Evolutionary conservation across 768 basidiomycete species (phyloP), one percentile per base, ranked within the genome.

Genomic region (Kwoniella newhampshirensis): DNA sequence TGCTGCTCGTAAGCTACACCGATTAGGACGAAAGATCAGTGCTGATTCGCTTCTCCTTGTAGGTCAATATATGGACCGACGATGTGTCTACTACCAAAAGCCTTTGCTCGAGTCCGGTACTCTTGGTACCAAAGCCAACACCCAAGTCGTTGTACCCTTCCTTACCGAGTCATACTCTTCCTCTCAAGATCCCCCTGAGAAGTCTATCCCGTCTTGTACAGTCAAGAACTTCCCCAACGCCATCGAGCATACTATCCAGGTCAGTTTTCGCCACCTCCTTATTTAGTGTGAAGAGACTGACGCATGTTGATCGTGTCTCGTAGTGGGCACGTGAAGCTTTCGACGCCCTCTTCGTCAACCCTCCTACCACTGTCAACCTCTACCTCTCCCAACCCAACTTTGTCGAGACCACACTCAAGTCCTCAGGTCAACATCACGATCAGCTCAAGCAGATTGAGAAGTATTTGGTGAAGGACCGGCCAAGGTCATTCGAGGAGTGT

Each of bases 161-260:
- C 64, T 97, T 37, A 96, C 94, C 13, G 96, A 99, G 77, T 94
- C 91, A 17, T 99, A 99, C 77, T 87, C 89, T 13, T 94, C 92
- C 8, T 97, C 93, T 13, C 96, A 98, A 78, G 96, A 99, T 75
- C 96, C 96, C 42, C 96, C 96, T 8, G 96, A 99, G 79, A 98
- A 96, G 78, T 88, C 93, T 73, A 86, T 92, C 1, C 89, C 96
- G 21, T 89, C 89, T 23, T 99, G 96, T 77, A 99, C 96, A 1
- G 87, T 98, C 75, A 98, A 97, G 81, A 97, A 90, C 78, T 99
- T 98, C 83, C 96, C 96, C 9, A 93, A 99, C 75, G 87, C 88
- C 23, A 98, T 98, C 68, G 87, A 90, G 64, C 96, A 99, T 78
- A 96, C 92, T 6, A 99, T 99, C 58, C 91, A 97, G 81, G 90